Conservation (phyloP, 441 rosid genomes). For the Hura crepitans region DNA sequence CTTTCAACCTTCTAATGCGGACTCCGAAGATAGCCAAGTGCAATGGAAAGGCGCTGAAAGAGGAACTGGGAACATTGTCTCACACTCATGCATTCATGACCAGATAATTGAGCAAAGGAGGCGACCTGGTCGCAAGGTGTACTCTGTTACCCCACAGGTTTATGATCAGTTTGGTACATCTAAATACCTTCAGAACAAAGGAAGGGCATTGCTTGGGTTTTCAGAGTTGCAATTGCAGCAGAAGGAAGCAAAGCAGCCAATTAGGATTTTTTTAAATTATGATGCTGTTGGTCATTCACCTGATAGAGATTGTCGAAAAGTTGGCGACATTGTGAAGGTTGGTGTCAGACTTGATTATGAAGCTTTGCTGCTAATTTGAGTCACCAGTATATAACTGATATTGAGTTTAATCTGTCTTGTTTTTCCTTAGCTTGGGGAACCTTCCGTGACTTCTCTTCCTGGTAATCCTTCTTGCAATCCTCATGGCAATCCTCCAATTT, state of each 20-base stretch:
- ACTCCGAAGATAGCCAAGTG: constrained; percentile 32
- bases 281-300: constrained; percentile 97
- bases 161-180: constrained; percentile 48
- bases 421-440: constrained; percentile 81
- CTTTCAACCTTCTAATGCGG: constrained; percentile 41
- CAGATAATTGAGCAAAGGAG: constrained; percentile 84
- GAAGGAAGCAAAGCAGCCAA: constrained; percentile 70
- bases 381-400: constrained; percentile 19
- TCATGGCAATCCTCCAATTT: constrained; percentile 67
- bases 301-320: constrained; percentile 79
- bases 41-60: constrained; percentile 40
- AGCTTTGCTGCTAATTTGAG: neutral
- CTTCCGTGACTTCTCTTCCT: constrained; percentile 45
- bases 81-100: constrained; percentile 96
- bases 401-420: constrained; percentile 12
- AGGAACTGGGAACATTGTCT: constrained; percentile 40
- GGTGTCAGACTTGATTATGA: constrained; percentile 24
- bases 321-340: constrained; percentile 92
- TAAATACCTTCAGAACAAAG: constrained; percentile 44
- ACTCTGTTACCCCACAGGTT: constrained; percentile 84
- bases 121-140: constrained; percentile 79
- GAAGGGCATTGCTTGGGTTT: constrained; percentile 72
- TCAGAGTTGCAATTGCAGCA: constrained; percentile 30
- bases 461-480: constrained; percentile 78
- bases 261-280: constrained; percentile 89